Evolutionary conservation across 1,139 yeast genomes (phyloP).

Genomic region (Magnusiomyces paraingens): DNA sequence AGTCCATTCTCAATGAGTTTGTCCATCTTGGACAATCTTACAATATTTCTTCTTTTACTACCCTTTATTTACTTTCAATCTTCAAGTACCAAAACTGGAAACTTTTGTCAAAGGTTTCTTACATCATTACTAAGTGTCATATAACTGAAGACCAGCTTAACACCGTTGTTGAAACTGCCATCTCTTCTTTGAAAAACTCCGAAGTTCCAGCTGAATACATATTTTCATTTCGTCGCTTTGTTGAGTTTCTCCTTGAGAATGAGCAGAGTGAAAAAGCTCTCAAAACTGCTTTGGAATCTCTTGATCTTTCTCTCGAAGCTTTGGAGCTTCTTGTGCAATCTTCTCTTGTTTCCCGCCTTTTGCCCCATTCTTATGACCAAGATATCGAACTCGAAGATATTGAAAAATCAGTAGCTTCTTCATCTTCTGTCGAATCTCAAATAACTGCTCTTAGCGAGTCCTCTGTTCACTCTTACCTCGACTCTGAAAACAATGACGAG

Average conservation of each 20-base stretch:
- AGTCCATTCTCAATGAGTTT: slow-evolving; percentile 15
- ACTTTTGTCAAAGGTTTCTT: neutral
- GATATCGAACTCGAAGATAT: neutral
- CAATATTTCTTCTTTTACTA: slow-evolving; percentile 29
- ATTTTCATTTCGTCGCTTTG: slow-evolving; percentile 18
- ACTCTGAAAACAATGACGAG: slow-evolving; percentile 36
- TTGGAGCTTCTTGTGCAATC: slow-evolving; percentile 67
- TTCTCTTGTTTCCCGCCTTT: slow-evolving; percentile 37
- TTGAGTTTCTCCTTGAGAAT: slow-evolving; percentile 34
- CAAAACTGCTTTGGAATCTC: slow-evolving; percentile 36
- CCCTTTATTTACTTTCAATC: slow-evolving; percentile 26
- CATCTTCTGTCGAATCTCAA: neutral
- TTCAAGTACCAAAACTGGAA: neutral
- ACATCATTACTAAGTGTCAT: neutral
- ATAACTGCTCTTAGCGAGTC: slow-evolving; percentile 2
- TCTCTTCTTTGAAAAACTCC: neutral
- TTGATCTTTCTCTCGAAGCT: slow-evolving; percentile 42
- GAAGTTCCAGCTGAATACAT: slow-evolving; percentile 3
- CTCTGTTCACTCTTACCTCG: slow-evolving; percentile 37
- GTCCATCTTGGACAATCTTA: slow-evolving; percentile 25
- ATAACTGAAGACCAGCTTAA: neutral
- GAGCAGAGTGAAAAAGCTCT: slow-evolving; percentile 38
- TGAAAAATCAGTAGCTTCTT: slow-evolving; percentile 1
- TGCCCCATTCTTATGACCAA: neutral
- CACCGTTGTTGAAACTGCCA: neutral